Conservation (phyloP, 225 moss, liverwort and hornwort genomes). For the Sphagnum tenellum region DNA sequence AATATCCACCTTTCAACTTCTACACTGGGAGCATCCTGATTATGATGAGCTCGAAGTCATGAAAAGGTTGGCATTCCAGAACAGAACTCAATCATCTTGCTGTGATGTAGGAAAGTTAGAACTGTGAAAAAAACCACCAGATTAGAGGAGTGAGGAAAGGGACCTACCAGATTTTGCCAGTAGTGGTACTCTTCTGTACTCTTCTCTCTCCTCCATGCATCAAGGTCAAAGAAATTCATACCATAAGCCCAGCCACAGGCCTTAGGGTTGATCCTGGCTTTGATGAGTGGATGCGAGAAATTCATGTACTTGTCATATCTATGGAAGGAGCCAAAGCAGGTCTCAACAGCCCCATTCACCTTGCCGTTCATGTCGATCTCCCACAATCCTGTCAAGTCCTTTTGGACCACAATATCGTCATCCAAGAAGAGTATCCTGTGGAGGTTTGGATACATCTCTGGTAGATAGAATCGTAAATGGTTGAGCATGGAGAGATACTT, state of each 20-base stretch:
- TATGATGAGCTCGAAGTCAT: too few relatives aligned
- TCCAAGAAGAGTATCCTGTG: constrained; percentile 79
- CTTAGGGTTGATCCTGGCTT: constrained; percentile 44
- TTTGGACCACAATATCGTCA: constrained; percentile 59
- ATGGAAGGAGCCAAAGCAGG: constrained; percentile 58
- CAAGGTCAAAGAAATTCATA: constrained; percentile 64
- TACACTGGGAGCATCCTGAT: too few relatives aligned
- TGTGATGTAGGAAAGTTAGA: too few relatives aligned
- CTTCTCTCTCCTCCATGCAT: constrained; percentile 46
- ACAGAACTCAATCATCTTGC: too few relatives aligned
- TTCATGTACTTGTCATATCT: constrained; percentile 63
- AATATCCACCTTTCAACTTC: too few relatives aligned
- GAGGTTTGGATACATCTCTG: constrained; percentile 45
- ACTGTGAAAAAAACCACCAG: too few relatives aligned
- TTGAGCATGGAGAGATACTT: constrained; percentile 97
- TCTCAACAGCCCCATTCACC: constrained; percentile 59
- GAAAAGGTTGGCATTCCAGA: too few relatives aligned
- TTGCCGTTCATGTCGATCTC: constrained; percentile 47
- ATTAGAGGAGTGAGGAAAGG: background rate
- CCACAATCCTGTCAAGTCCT: constrained; percentile 40
- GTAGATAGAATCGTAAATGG: constrained; percentile 56
- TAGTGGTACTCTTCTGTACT: constrained; percentile 56
- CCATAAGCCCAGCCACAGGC: constrained; percentile 89
- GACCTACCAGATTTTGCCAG: constrained; percentile 71
- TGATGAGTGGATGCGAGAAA: constrained; percentile 52